A percentile compares a stretch with the other conserved stretches of the same genome.
These are phyloP conservation scores for Talaromyces trachyspermus DNA, from an alignment of 495 filamentous ascomycete species.

Conservation along the genomic window DNA sequence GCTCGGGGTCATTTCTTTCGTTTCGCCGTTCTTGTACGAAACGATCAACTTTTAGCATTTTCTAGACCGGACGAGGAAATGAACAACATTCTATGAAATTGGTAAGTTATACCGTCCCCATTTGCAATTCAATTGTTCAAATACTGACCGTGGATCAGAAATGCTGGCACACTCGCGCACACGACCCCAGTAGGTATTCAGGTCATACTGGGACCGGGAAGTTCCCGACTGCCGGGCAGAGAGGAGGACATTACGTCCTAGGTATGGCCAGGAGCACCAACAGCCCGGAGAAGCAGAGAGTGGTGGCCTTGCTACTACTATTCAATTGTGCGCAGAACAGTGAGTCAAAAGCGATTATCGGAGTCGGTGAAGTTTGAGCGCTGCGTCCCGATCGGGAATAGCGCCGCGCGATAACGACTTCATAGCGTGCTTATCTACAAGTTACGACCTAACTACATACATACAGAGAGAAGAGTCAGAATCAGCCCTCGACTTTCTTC, in stretches of 20 bases:
- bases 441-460: too few relatives aligned
- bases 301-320: too few relatives aligned
- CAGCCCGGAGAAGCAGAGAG: background rate
- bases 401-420: background rate
- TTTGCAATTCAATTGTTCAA: constrained; percentile 17
- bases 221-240: constrained; percentile 74
- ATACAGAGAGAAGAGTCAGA: background rate
- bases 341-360: constrained; percentile 6
- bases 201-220: constrained; percentile 84
- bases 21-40: constrained; percentile 72
- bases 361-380: constrained; percentile 2
- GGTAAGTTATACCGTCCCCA: background rate
- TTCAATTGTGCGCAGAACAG: background rate
- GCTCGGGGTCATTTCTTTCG: constrained; percentile 72
- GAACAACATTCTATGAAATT: constrained; percentile 60
- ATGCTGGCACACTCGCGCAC: constrained; percentile 86
- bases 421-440: too few relatives aligned
- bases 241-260: constrained; percentile 69
- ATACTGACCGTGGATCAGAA: constrained; percentile 94
- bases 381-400: background rate
- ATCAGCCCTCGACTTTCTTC: constrained; percentile 5
- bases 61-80: constrained; percentile 70
- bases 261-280: background rate
- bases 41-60: constrained; percentile 70
- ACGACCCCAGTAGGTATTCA: constrained; percentile 89